Evolutionary conservation across 2,329 filamentous ascomycete genomes (phyloP), one percentile per base, ranked within the genome.

Genomic region (Colletotrichum scovillei): DNA sequence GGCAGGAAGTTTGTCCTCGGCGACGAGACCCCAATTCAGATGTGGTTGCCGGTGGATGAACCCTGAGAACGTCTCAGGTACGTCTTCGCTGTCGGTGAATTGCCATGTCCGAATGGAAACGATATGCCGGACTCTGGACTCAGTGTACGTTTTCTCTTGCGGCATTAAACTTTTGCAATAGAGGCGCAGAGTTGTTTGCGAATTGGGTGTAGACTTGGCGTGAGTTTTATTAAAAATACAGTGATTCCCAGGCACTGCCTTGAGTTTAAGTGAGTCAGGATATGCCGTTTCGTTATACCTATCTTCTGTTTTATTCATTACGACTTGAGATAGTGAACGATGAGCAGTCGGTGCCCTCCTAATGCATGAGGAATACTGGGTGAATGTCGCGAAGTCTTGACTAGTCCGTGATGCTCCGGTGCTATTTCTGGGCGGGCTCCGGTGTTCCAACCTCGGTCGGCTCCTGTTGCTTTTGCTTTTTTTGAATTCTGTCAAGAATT

Each of bases 51-150:
- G 63, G 16, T 72, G 57, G 11, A 28, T 24, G 24, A 55, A 73
- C 46, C 66, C 70, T 59, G 67, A 70, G 14, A 73, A 46, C 55
- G 70, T 73, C 59, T 72, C 71, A 63, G 71, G 67, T 67, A 72
- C 62, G 62, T 71, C 62, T 8, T 63, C 19, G 3, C 52, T 12
- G n/a, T 67, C 71, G 70, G 60, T 38, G 32, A 66, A 60, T 35
- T 67, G 28, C 28, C 62, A 53, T 65, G 46, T n/a, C 57, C 60
- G 35, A n/a, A 72, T 19, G 56, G 57, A 19, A 73, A 58, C 7
- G 57, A 30, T 24, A 67, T 63, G 46, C 71, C 71, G 24, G 57
- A 67, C 7, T 58, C 32, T 14, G 42, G 42, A n/a, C 42, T 46
- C 42, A 46, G 42, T 42, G 12, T 46, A n/a, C 8, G 19, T 19